Evolutionary conservation across 495 filamentous ascomycete species (phyloP).

Genomic region (Penicillium paxilli): DNA sequence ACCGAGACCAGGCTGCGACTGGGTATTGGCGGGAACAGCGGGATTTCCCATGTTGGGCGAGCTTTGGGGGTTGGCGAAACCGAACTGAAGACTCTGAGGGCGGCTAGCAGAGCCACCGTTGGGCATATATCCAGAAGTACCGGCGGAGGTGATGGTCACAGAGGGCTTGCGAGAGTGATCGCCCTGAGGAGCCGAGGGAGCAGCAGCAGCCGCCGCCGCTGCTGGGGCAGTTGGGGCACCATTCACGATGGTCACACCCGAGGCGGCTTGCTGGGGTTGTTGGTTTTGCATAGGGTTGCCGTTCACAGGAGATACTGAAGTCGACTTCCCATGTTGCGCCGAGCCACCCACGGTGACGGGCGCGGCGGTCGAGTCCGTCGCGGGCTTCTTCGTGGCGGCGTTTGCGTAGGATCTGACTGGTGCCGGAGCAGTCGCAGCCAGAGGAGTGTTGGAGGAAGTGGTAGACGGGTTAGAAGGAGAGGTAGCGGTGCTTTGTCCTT

Average conservation of each 20-base stretch:
- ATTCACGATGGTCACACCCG: constrained; percentile 70
- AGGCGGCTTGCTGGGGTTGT: constrained; percentile 28
- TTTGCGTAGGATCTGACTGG: constrained; percentile 62
- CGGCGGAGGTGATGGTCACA: constrained; percentile 81
- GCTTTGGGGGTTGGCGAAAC: constrained; percentile 60
- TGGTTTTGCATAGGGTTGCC: constrained; percentile 67
- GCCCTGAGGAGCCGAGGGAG: constrained; percentile 45
- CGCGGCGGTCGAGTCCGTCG: constrained; percentile 65
- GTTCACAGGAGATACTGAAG: constrained; percentile 77
- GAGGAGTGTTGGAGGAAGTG: constrained; percentile 39
- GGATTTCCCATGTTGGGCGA: constrained; percentile 66
- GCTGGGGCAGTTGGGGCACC: constrained; percentile 57
- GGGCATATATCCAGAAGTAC: constrained; percentile 68
- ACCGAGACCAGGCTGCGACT: constrained; percentile 53
- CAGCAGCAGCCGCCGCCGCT: constrained; percentile 20
- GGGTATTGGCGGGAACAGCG: constrained; percentile 45
- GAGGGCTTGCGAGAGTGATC: constrained; percentile 83
- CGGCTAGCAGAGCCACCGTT: constrained; percentile 70
- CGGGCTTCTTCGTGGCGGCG: constrained; percentile 83
- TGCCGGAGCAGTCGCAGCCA: constrained; percentile 53
- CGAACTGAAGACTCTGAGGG: constrained; percentile 72
- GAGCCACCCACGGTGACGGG: constrained; percentile 70
- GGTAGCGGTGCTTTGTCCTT: constrained; percentile 54
- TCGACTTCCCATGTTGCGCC: constrained; percentile 81
- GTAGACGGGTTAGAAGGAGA: constrained; percentile 45